Conservation (phyloP, 139 green algal species). For the Monoraphidium neglectum region DNA sequence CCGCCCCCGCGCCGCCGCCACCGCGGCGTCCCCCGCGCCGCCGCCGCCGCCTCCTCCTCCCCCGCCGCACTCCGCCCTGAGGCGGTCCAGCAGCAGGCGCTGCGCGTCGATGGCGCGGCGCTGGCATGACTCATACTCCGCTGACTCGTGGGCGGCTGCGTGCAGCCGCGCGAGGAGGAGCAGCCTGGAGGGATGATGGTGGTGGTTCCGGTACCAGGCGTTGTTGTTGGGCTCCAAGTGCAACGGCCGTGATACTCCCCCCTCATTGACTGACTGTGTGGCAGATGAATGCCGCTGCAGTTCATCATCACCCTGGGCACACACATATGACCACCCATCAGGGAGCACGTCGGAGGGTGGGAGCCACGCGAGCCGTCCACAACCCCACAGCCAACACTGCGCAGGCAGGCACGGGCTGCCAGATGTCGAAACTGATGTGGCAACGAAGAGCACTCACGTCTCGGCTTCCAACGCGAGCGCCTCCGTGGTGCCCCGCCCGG, state of each 20-base stretch:
- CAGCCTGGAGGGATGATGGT: conserved; percentile 23
- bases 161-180: conserved; percentile 41
- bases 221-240: too few species aligned
- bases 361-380: too few species aligned
- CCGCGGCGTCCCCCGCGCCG: not conserved
- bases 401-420: too few species aligned
- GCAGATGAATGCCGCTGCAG: too few species aligned
- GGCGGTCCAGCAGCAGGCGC: conserved; percentile 39
- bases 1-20: not conserved
- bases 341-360: too few species aligned
- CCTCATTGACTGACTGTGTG: too few species aligned
- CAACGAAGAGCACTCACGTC: conserved; percentile 37
- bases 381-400: too few species aligned
- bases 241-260: too few species aligned
- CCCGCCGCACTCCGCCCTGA: conserved; percentile 11
- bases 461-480: conserved; percentile 55
- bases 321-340: too few species aligned
- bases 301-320: too few species aligned
- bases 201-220: not conserved
- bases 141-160: conserved; percentile 40
- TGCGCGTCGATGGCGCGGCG: conserved; percentile 46
- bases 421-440: not conserved
- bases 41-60: too few species aligned
- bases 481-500: conserved; percentile 32
- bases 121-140: conserved; percentile 44